phyloP scores from a whole-genome alignment of 1,284 basidiomycete genomes.

The Microbotryum intermedium region DNA sequence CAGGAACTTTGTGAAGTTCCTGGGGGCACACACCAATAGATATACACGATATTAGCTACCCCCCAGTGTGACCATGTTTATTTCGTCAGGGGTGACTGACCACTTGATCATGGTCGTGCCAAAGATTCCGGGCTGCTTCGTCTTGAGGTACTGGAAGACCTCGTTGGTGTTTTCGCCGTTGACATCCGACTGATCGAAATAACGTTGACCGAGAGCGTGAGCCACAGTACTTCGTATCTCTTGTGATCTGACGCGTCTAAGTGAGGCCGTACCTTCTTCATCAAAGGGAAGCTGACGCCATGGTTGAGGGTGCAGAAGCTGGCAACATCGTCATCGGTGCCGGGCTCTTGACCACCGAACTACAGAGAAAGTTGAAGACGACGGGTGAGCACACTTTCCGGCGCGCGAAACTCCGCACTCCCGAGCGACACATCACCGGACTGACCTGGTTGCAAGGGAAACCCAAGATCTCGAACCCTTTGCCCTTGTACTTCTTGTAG shows the following conservation, averaged over 20 bases:
- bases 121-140: conserved; percentile 32
- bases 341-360: conserved; percentile 37
- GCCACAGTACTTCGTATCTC: no score
- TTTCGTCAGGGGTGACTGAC: conserved; percentile 28
- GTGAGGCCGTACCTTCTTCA: conserved; percentile 27
- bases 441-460: conserved; percentile 13
- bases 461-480: conserved; percentile 41
- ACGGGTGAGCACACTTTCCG: background rate
- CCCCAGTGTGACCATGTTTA: conserved; percentile 29
- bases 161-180: conserved; percentile 41
- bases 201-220: no score
- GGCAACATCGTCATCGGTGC: conserved; percentile 7
- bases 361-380: conserved; percentile 43
- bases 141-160: conserved; percentile 37
- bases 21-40: background rate
- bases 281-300: conserved; percentile 33
- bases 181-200: conserved; percentile 33
- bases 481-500: conserved; percentile 45
- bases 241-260: no score
- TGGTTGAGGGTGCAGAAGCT: conserved; percentile 32
- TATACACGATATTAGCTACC: background rate
- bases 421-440: background rate
- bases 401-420: background rate
- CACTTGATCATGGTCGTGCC: conserved; percentile 37
- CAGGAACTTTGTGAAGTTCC: conserved; percentile 34